phyloP scores from a whole-genome alignment of 768 basidiomycete species.

The Gymnopilus dilepis region DNA sequence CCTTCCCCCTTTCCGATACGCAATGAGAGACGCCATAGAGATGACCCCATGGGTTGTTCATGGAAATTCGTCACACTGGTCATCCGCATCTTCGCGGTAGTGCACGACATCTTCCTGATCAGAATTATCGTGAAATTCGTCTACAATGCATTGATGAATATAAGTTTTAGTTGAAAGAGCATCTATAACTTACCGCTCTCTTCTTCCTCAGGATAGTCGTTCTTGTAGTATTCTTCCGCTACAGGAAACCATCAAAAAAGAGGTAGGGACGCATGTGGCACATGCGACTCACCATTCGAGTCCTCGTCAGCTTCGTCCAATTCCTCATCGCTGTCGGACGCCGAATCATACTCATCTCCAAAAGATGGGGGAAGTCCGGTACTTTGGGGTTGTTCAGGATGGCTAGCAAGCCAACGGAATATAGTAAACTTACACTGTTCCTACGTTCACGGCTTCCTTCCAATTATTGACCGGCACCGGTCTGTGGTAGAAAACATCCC shows the following conservation, averaged over 20 bases:
- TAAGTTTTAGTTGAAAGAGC: neutral
- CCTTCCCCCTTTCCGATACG: too few species aligned
- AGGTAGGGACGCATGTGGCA: constrained; percentile 5
- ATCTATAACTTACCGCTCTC: constrained; percentile 44
- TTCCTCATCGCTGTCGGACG: constrained; percentile 68
- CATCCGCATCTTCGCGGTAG: constrained; percentile 9
- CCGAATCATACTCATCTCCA: constrained; percentile 60
- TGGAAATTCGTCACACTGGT: constrained; percentile 40
- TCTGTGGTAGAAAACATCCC: constrained; percentile 83
- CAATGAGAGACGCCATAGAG: too few species aligned
- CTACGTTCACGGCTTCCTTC: constrained; percentile 61
- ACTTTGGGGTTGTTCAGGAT: constrained; percentile 36
- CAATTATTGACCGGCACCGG: constrained; percentile 65
- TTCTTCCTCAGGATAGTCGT: constrained; percentile 86
- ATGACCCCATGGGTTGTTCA: neutral
- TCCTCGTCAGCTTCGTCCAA: constrained; percentile 80
- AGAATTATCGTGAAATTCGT: constrained; percentile 61
- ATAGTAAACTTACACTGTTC: constrained; percentile 71
- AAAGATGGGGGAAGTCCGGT: constrained; percentile 67
- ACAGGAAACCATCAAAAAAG: constrained; percentile 5
- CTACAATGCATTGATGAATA: constrained; percentile 39
- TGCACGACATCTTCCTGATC: constrained; percentile 45
- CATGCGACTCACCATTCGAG: constrained; percentile 65
- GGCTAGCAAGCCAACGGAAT: neutral
- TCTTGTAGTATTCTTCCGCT: constrained; percentile 87